Evolutionary conservation across 1,284 basidiomycete genomes (phyloP).

Genomic region (Fomitopsis pinicola): DNA sequence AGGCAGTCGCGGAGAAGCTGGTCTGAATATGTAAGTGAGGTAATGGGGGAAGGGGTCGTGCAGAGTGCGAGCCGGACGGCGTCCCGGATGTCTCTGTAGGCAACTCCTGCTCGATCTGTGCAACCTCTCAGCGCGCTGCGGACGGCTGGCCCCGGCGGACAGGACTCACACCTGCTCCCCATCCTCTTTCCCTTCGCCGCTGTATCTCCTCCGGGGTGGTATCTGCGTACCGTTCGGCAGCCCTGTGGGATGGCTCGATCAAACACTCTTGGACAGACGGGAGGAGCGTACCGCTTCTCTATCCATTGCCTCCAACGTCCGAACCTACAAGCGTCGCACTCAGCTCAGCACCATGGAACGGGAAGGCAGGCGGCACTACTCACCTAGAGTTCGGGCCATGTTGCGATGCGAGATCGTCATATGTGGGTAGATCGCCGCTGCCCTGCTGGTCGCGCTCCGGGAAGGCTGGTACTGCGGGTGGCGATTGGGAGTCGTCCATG

Average conservation of each 20-base stretch:
- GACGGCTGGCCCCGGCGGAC: neutral
- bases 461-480: constrained; percentile 17
- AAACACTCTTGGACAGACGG: neutral
- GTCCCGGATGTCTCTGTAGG: neutral
- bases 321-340: constrained; percentile 43
- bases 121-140: neutral
- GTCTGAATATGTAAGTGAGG: constrained; percentile 42
- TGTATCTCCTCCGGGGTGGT: constrained; percentile 52
- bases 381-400: constrained; percentile 75
- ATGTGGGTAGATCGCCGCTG: constrained; percentile 64
- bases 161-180: constrained; percentile 45
- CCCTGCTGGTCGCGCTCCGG: constrained; percentile 59
- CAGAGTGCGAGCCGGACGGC: neutral
- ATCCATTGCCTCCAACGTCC: constrained; percentile 83
- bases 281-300: constrained; percentile 64
- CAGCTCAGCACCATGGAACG: neutral
- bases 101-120: constrained; percentile 2
- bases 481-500: constrained; percentile 21
- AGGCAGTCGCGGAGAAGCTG: constrained; percentile 29
- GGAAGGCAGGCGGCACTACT: constrained; percentile 10
- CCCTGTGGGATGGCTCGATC: constrained; percentile 38
- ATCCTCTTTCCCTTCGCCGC: constrained; percentile 61
- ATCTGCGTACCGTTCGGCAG: constrained; percentile 74
- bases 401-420: constrained; percentile 68
- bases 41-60: neutral